Evolutionary conservation across 495 filamentous ascomycete genomes (phyloP).

Genomic region (Aspergillus mulundensis): DNA sequence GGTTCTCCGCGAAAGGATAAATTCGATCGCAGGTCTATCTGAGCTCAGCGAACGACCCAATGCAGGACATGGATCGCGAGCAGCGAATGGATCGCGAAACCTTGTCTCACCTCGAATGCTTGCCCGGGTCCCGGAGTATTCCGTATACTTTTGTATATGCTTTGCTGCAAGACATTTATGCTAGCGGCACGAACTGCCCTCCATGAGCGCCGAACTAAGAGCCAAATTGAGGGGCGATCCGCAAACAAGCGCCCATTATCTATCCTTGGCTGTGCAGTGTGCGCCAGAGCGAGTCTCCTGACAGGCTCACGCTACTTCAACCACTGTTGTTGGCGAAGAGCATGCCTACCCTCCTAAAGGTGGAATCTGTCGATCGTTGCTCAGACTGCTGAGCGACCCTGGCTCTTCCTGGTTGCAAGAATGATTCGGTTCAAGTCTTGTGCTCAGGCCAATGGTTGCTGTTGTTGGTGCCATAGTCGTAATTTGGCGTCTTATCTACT

Average conservation of each 20-base stretch:
- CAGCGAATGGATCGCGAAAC: background rate
- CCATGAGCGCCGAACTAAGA: constrained; percentile 16
- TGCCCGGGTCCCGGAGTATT: background rate
- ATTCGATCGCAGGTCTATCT: background rate
- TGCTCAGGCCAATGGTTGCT: constrained; percentile 5
- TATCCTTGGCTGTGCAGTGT: constrained; percentile 9
- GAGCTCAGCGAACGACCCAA: background rate
- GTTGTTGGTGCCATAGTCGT: background rate
- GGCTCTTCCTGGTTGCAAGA: constrained; percentile 5
- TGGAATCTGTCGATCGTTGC: constrained; percentile 6
- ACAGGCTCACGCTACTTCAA: constrained; percentile 15
- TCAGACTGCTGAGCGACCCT: constrained; percentile 4
- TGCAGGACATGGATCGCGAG: background rate
- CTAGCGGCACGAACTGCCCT: background rate
- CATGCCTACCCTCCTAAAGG: background rate
- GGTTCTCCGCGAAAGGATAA: background rate
- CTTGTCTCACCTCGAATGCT: background rate
- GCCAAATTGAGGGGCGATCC: constrained; percentile 7
- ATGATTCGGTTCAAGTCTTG: background rate
- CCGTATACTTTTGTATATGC: background rate
- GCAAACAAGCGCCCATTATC: constrained; percentile 1
- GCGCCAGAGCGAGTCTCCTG: constrained; percentile 19
- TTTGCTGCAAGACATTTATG: constrained; percentile 3
- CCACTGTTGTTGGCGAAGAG: background rate
- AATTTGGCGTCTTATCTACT: background rate